Conservation (phyloP, 2,329 filamentous ascomycete genomes). For the Ophidiomyces ophidiicola region DNA sequence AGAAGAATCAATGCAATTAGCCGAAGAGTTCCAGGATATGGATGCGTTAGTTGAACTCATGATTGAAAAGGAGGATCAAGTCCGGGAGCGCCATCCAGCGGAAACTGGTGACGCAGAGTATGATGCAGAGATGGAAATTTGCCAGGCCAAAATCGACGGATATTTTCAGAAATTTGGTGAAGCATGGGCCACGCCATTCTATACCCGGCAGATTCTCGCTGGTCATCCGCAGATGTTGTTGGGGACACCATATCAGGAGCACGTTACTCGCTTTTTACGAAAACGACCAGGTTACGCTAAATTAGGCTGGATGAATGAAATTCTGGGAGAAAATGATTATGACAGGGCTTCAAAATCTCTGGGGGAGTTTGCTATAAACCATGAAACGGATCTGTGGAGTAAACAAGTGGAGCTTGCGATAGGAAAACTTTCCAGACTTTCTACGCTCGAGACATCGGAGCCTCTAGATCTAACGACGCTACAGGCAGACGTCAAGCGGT, state of each 20-base stretch:
- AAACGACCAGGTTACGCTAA: constrained; percentile 59
- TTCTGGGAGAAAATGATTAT: constrained; percentile 64
- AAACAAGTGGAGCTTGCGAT: constrained; percentile 88
- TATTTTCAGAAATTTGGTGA: constrained; percentile 42
- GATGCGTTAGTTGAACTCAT: constrained; percentile 45
- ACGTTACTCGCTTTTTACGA: constrained; percentile 67
- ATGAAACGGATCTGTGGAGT: constrained; percentile 74
- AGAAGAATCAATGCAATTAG: constrained; percentile 47
- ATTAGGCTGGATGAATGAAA: constrained; percentile 90
- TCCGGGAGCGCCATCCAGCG: constrained; percentile 19
- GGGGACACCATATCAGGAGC: constrained; percentile 56
- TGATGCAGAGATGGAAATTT: constrained; percentile 21
- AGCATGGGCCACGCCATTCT: constrained; percentile 55
- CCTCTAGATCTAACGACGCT: constrained; percentile 25
- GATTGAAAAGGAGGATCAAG: constrained; percentile 32
- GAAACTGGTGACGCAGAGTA: constrained; percentile 13
- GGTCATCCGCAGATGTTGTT: constrained; percentile 53
- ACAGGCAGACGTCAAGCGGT: constrained; percentile 38
- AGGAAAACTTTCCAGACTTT: constrained; percentile 67
- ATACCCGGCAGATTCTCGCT: constrained; percentile 60
- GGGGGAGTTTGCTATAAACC: constrained; percentile 53
- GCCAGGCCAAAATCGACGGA: constrained; percentile 29
- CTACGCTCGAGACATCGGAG: constrained; percentile 38
- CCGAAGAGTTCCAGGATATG: constrained; percentile 53
- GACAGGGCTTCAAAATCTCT: constrained; percentile 60